These are phyloP conservation scores for Hemileccinum rubropunctum DNA, from an alignment of 768 basidiomycete species.

Conservation along the genomic window DNA sequence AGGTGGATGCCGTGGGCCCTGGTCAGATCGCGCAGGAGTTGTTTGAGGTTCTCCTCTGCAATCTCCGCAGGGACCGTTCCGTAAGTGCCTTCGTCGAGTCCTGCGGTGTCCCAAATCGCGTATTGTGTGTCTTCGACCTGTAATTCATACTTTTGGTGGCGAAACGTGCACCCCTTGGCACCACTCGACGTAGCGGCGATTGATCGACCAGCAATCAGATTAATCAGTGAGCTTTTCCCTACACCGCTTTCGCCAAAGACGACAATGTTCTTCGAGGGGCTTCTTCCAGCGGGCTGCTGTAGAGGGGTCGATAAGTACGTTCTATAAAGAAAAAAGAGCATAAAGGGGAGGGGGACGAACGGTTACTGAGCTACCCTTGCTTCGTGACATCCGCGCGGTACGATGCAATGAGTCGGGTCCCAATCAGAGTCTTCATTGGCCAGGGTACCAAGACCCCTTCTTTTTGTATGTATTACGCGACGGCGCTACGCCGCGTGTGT, in stretches of 20 bases:
- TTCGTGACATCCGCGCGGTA: conserved; percentile 23
- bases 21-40: conserved; percentile 24
- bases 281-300: conserved; percentile 8
- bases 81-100: conserved; percentile 36
- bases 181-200: conserved; percentile 34
- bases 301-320: conserved; percentile 4
- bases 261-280: conserved; percentile 23
- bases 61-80: conserved; percentile 30
- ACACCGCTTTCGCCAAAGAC: conserved; percentile 31
- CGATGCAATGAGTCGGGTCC: conserved; percentile 8
- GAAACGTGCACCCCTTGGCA: conserved; percentile 36
- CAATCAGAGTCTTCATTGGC: conserved; percentile 6
- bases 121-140: conserved; percentile 22
- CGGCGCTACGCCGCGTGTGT: conserved; percentile 7
- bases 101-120: conserved; percentile 38
- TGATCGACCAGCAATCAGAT: conserved; percentile 40
- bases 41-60: conserved; percentile 27
- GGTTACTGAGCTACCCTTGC: conserved; percentile 10
- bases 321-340: neutral
- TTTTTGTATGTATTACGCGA: conserved; percentile 23
- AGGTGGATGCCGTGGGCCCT: conserved; percentile 29
- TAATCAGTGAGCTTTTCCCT: conserved; percentile 43
- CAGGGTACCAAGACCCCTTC: conserved; percentile 1
- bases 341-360: conserved; percentile 16
- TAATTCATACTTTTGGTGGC: conserved; percentile 27